These are phyloP conservation scores for Aureobasidium leucospermi DNA, from an alignment of 2,329 filamentous ascomycete species.

Conservation along the genomic window DNA sequence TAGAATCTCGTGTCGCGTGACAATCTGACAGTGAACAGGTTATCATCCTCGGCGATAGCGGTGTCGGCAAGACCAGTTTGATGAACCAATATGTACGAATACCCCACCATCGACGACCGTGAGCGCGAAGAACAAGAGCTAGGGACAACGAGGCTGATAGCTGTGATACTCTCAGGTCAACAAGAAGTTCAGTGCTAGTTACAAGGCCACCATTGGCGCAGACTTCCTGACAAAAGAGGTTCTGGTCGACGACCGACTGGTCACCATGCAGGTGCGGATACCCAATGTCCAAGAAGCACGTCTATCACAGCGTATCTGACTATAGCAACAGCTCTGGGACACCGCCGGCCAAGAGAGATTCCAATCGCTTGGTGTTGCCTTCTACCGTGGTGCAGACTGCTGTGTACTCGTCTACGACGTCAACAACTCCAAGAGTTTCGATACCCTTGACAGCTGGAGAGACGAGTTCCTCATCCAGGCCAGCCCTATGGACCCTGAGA, in stretches of 20 bases:
- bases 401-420: conserved; percentile 97
- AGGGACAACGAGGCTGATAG: conserved; percentile 4
- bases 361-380: conserved; percentile 92
- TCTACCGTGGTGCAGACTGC: conserved; percentile 96
- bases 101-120: background rate
- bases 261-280: conserved; percentile 82
- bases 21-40: conserved; percentile 52
- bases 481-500: conserved; percentile 90
- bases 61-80: conserved; percentile 97
- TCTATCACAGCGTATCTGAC: background rate
- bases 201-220: conserved; percentile 98
- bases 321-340: conserved; percentile 72
- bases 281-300: background rate
- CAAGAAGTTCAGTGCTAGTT: conserved; percentile 99
- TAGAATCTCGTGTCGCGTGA: background rate
- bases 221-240: conserved; percentile 99
- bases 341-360: conserved; percentile 96
- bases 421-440: conserved; percentile 98
- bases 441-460: conserved; percentile 95
- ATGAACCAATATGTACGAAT: conserved; percentile 99
- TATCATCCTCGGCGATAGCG: conserved; percentile 97
- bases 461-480: conserved; percentile 98
- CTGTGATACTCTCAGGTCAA: conserved; percentile 63
- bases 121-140: background rate
- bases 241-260: conserved; percentile 88